Percentiles rank a stretch among this genome's conserved stretches.
These are phyloP conservation scores for Cutaneotrichosporon mucoides DNA, from an alignment of 1,284 basidiomycete genomes.

Conservation along the genomic window DNA sequence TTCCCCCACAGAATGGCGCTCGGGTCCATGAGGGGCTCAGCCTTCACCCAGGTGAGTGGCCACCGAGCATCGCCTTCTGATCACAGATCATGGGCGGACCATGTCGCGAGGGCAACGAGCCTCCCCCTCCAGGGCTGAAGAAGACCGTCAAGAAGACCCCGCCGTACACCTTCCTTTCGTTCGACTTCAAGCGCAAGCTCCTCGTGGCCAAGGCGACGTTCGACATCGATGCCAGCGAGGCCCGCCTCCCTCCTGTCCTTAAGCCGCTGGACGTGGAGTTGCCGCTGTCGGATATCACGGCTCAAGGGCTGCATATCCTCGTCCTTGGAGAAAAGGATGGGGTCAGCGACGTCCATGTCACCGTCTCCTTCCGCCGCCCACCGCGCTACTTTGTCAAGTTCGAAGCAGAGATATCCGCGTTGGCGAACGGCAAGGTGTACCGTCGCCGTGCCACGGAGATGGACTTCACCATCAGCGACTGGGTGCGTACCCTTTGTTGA, in stretches of 20 bases:
- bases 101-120: not conserved
- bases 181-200: conserved; percentile 35
- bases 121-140: not conserved
- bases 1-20: not conserved
- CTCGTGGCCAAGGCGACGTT: conserved; percentile 25
- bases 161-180: conserved; percentile 30
- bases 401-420: conserved; percentile 3
- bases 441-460: conserved; percentile 39
- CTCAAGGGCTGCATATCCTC: conserved; percentile 33
- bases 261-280: conserved; percentile 39
- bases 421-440: conserved; percentile 6
- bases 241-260: conserved; percentile 27
- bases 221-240: not conserved
- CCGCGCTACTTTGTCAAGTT: conserved; percentile 37
- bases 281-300: conserved; percentile 38
- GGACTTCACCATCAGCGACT: conserved; percentile 32
- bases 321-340: not conserved
- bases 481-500: no score
- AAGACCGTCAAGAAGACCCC: not conserved
- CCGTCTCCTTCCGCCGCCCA: conserved; percentile 35
- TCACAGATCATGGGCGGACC: not conserved
- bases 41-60: conserved; percentile 6
- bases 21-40: conserved; percentile 1
- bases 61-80: not conserved
- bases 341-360: conserved; percentile 28